Evolutionary conservation across 306 rosid species (phyloP).

Genomic region (Astragalus membranaceus): DNA sequence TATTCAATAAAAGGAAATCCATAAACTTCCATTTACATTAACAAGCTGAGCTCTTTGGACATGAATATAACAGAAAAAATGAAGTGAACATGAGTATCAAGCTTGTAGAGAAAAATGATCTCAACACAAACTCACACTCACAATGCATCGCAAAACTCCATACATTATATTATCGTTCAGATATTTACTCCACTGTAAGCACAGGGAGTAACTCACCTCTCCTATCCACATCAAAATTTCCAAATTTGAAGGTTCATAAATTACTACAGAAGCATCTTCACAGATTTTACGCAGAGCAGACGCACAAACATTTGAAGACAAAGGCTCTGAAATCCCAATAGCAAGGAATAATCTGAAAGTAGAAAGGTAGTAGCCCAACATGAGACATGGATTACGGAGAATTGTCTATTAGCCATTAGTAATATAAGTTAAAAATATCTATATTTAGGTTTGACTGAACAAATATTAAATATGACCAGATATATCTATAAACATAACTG

Average conservation of each 20-base stretch:
- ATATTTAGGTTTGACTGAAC: slow-evolving; percentile 14
- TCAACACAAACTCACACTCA: slow-evolving; percentile 1
- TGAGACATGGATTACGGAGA: slow-evolving; percentile 18
- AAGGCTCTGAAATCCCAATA: slow-evolving; percentile 74
- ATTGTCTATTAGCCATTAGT: slow-evolving; percentile 17
- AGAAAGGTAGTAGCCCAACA: slow-evolving; percentile 27
- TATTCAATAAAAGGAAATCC: not conserved
- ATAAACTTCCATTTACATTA: not conserved
- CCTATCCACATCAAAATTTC: slow-evolving; percentile 96
- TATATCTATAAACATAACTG: slow-evolving; percentile 8
- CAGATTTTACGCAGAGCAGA: slow-evolving; percentile 87
- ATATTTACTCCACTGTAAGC: slow-evolving; percentile 4
- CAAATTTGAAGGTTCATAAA: slow-evolving; percentile 85
- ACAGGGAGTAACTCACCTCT: slow-evolving; percentile 56
- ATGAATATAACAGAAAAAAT: not conserved
- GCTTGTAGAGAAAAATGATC: not conserved
- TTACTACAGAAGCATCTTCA: slow-evolving; percentile 76
- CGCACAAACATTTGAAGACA: slow-evolving; percentile 81
- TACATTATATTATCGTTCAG: slow-evolving; percentile 10
- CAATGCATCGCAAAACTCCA: slow-evolving; percentile 6
- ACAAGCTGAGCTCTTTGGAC: not conserved
- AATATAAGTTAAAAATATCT: not conserved
- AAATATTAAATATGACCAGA: not conserved
- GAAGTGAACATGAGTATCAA: not conserved
- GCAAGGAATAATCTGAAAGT: slow-evolving; percentile 85